Evolutionary conservation across 1,284 basidiomycete species (phyloP).

Genomic region (Cryptococcus sp.): DNA sequence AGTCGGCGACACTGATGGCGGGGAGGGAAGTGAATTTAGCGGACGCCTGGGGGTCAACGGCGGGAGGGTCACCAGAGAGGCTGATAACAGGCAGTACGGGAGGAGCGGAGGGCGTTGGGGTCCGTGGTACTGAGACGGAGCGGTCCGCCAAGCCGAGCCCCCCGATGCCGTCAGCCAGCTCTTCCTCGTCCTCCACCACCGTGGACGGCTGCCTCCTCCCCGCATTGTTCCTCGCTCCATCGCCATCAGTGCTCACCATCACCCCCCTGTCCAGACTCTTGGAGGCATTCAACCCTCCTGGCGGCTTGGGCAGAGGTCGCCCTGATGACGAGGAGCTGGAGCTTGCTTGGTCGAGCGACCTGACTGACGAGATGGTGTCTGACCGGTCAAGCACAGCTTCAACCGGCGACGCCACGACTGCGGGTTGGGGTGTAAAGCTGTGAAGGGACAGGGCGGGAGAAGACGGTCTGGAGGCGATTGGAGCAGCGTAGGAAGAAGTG

Average conservation of each 20-base stretch:
- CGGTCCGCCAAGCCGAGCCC: conserved; percentile 4
- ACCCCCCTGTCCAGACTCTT: conserved; percentile 42
- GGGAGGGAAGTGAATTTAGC: conserved; percentile 25
- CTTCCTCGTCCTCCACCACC: conserved; percentile 20
- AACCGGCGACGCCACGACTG: conserved; percentile 6
- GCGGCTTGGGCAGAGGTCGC: conserved; percentile 42
- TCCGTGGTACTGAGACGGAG: no score
- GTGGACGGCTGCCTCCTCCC: conserved; percentile 27
- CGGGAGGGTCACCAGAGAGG: not conserved
- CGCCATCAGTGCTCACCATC: conserved; percentile 4
- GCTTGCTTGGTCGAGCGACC: conserved; percentile 40
- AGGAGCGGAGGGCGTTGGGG: not conserved
- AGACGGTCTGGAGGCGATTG: conserved; percentile 1
- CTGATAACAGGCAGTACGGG: conserved; percentile 1
- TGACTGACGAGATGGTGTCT: conserved; percentile 45
- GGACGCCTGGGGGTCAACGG: conserved; percentile 11
- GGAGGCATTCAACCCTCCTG: conserved; percentile 34
- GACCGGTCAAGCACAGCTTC: conserved; percentile 37
- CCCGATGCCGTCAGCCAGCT: conserved; percentile 5
- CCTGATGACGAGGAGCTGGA: conserved; percentile 22
- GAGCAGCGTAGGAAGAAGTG: not conserved
- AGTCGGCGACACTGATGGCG: conserved; percentile 23
- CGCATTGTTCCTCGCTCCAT: not conserved
- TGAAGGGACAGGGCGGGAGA: conserved; percentile 8
- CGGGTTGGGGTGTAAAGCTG: conserved; percentile 3